Percentiles rank a stretch among this genome's conserved stretches.
These are phyloP conservation scores for Myxozyma neglecta DNA, from an alignment of 805 yeast genomes.

Conservation along the genomic window DNA sequence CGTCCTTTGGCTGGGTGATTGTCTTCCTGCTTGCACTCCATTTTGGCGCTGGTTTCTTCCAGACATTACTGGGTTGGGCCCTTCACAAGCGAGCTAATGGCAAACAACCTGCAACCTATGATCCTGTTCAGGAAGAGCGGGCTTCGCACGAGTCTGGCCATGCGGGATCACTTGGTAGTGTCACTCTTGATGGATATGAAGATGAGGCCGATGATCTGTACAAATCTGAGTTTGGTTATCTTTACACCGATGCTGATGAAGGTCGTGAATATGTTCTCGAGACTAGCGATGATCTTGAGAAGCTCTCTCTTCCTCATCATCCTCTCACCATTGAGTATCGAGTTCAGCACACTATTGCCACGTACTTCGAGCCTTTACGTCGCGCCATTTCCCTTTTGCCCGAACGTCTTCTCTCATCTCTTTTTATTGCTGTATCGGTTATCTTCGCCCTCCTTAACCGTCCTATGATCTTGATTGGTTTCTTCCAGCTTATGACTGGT, in stretches of 20 bases:
- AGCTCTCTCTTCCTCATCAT: slow-evolving; percentile 17
- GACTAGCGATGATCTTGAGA: slow-evolving; percentile 23
- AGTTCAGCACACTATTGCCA: slow-evolving; percentile 21
- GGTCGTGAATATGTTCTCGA: slow-evolving; percentile 33
- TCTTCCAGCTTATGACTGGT: slow-evolving; percentile 56
- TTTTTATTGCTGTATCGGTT: slow-evolving; percentile 41
- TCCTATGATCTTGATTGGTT: slow-evolving; percentile 61
- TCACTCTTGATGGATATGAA: slow-evolving; percentile 22
- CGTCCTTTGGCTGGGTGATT: slow-evolving; percentile 62
- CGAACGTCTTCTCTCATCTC: slow-evolving; percentile 31
- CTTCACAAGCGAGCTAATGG: slow-evolving; percentile 24
- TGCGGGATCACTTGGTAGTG: slow-evolving; percentile 15
- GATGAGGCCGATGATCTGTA: slow-evolving; percentile 7
- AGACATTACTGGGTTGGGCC: slow-evolving; percentile 50
- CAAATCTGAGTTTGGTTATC: slow-evolving; percentile 23
- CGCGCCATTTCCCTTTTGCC: slow-evolving; percentile 29
- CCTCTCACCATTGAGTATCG: slow-evolving; percentile 25
- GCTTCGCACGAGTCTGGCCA: slow-evolving; percentile 12
- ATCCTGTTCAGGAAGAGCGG: slow-evolving; percentile 1
- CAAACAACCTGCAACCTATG: slow-evolving; percentile 2
- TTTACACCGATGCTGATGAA: slow-evolving; percentile 39
- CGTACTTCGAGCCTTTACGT: slow-evolving; percentile 19
- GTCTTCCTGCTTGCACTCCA: slow-evolving; percentile 56
- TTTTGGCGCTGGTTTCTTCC: slow-evolving; percentile 53
- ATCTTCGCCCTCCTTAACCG: slow-evolving; percentile 58